These are phyloP conservation scores for Apiospora phragmitis DNA, from an alignment of 2,329 filamentous ascomycete species.

Conservation along the genomic window DNA sequence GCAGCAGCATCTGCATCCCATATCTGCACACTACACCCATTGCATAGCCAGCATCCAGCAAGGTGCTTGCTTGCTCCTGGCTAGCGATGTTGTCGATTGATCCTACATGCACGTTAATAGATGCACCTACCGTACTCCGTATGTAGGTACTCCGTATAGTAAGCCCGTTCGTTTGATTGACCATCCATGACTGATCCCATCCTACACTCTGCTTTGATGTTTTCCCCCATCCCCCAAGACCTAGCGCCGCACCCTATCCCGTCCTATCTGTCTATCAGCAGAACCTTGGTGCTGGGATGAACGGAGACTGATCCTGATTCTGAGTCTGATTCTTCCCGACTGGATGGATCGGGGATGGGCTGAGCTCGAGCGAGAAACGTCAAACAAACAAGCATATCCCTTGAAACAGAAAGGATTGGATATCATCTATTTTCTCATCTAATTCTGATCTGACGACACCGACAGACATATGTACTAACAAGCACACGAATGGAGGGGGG, in stretches of 20 bases:
- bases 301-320: not conserved
- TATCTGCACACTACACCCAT: not conserved
- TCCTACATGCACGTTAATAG: not conserved
- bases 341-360: not conserved
- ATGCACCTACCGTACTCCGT: not conserved
- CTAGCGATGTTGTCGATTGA: not conserved
- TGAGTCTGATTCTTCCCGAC: not conserved
- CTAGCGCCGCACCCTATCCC: not conserved
- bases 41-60: not conserved
- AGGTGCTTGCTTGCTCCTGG: not conserved
- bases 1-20: not conserved
- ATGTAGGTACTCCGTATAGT: not conserved
- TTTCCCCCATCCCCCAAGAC: not conserved
- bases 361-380: conserved; percentile 3
- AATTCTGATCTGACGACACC: not conserved
- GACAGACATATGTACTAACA: not conserved
- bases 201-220: not conserved
- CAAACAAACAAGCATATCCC: conserved; percentile 5
- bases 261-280: not conserved
- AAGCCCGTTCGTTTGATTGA: not conserved
- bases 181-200: not conserved
- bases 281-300: not conserved
- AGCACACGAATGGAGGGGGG: not conserved
- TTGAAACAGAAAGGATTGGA: conserved; percentile 1
- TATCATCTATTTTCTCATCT: not conserved